Percentiles rank a stretch among this genome's conserved stretches.
Evolutionary conservation across 257 asterid species (phyloP).

Genomic region (Echium plantagineum): DNA sequence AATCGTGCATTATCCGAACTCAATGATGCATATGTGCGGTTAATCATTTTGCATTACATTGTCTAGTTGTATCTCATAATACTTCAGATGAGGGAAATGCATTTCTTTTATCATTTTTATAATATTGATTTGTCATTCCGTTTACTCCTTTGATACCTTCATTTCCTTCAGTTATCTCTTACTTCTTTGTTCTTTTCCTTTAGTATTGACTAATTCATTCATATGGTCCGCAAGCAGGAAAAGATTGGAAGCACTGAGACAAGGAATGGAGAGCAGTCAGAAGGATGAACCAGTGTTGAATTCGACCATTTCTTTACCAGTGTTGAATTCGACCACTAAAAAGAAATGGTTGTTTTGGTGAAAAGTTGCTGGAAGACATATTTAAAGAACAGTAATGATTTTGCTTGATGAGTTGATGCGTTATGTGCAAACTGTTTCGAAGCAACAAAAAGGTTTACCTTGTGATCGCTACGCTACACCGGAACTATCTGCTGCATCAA

Average conservation of each 20-base stretch:
- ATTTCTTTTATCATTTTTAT: neutral
- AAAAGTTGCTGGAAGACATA: neutral
- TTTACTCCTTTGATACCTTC: neutral
- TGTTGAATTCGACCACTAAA: slow-evolving; percentile 22
- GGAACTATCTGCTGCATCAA: no score
- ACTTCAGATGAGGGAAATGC: no score
- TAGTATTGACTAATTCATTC: neutral
- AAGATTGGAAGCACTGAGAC: slow-evolving; percentile 61
- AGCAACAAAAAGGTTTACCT: no score
- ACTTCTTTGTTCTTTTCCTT: neutral
- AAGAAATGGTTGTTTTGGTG: slow-evolving; percentile 75
- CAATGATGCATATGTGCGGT: no score
- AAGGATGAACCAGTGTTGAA: slow-evolving; percentile 35
- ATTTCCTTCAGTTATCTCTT: neutral
- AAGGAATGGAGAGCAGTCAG: slow-evolving; percentile 58
- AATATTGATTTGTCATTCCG: neutral
- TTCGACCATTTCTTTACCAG: slow-evolving; percentile 11
- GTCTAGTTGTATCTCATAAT: no score
- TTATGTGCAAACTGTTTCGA: no score
- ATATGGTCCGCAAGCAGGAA: slow-evolving; percentile 29
- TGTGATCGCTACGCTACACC: no score
- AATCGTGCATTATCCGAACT: no score
- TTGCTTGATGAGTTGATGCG: no score
- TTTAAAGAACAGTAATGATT: no score
- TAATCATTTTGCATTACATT: no score